Evolutionary conservation across 2,329 filamentous ascomycete species (phyloP).

Genomic region (Ampelomyces quisqualis): DNA sequence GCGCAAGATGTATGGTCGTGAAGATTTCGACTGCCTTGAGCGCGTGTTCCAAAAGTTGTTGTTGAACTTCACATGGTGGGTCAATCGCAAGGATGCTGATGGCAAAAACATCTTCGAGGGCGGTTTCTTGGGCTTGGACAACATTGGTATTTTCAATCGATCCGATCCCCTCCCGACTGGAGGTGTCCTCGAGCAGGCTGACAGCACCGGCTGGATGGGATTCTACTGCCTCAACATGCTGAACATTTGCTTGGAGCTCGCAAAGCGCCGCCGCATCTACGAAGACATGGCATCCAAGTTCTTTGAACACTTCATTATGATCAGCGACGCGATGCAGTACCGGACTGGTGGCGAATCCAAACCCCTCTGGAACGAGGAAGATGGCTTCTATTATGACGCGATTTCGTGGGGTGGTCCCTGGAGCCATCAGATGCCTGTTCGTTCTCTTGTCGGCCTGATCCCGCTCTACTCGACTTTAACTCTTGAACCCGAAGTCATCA

Average conservation of each 20-base stretch:
- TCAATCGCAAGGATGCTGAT: conserved; percentile 90
- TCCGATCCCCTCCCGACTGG: conserved; percentile 93
- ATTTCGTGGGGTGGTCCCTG: conserved; percentile 94
- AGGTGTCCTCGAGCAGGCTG: conserved; percentile 90
- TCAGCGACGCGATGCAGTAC: conserved; percentile 91
- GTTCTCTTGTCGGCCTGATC: conserved; percentile 90
- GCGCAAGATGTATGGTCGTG: conserved; percentile 91
- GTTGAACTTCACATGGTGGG: conserved; percentile 99
- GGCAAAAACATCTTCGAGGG: conserved; percentile 98
- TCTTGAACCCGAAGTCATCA: conserved; percentile 88
- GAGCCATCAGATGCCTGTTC: conserved; percentile 87
- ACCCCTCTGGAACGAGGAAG: conserved; percentile 93
- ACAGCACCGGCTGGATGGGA: conserved; percentile 98
- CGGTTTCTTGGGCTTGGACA: conserved; percentile 92
- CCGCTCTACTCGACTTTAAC: conserved; percentile 91
- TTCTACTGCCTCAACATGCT: conserved; percentile 97
- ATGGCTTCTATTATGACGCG: conserved; percentile 97
- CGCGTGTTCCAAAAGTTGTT: conserved; percentile 94
- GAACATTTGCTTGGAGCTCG: conserved; percentile 92
- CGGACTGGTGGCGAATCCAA: conserved; percentile 68
- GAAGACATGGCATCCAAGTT: conserved; percentile 98
- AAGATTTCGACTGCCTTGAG: conserved; percentile 94
- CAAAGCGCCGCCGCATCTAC: conserved; percentile 91
- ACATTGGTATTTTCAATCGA: conserved; percentile 95
- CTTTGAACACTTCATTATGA: conserved; percentile 97